Evolutionary conservation across 2,329 filamentous ascomycete species (phyloP).

Genomic region (Periconia sp.): DNA sequence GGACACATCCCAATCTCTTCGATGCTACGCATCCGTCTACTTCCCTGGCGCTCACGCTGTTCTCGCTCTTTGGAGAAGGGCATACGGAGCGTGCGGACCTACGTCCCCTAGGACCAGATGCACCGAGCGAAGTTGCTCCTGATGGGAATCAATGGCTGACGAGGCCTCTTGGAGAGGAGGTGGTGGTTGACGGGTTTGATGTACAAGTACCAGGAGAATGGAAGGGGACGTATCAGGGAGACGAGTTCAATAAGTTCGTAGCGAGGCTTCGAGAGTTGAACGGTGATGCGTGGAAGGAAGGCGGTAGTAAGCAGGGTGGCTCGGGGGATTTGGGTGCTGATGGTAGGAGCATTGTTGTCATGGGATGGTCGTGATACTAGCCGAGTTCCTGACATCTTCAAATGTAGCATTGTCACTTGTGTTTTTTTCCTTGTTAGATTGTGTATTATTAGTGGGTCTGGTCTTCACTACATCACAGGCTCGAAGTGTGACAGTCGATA

Average conservation of each 20-base stretch:
- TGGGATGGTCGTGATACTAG: constrained; percentile 22
- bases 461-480: too few species aligned
- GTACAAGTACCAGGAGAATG: constrained; percentile 31
- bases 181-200: constrained; percentile 37
- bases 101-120: constrained; percentile 29
- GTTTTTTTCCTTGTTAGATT: constrained; percentile 1
- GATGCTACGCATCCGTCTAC: constrained; percentile 18
- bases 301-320: constrained; percentile 19
- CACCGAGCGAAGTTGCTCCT: constrained; percentile 37
- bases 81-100: constrained; percentile 32
- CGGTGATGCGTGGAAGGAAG: constrained; percentile 21
- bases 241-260: constrained; percentile 22
- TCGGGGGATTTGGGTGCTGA: constrained; percentile 24
- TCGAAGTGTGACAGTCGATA: too few species aligned
- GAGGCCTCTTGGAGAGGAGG: constrained; percentile 32
- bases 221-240: constrained; percentile 30
- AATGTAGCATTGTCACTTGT: too few species aligned
- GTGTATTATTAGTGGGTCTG: neutral
- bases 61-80: constrained; percentile 33
- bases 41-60: constrained; percentile 29
- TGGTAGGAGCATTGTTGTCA: constrained; percentile 26
- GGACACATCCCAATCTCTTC: constrained; percentile 22
- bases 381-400: too few species aligned
- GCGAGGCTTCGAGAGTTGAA: constrained; percentile 22
- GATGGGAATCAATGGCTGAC: constrained; percentile 19